Evolutionary conservation across 305 asterid genomes (phyloP), one percentile per base, ranked within the genome.

Genomic region (Fraxinus baroniana): DNA sequence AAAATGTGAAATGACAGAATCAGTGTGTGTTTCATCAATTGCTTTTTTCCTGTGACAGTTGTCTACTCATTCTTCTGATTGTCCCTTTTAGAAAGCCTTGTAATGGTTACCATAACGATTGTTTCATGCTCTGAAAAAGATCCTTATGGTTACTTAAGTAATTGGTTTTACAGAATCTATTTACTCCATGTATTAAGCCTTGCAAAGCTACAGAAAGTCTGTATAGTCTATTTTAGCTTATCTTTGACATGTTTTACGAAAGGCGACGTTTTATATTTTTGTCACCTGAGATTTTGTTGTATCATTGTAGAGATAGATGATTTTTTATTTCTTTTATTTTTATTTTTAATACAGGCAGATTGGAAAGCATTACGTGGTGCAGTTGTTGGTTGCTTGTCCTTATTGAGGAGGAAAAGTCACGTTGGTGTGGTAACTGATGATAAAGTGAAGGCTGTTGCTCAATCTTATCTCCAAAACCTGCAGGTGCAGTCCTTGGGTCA

Each of bases 361-460:
- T 96, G 99, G 99, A 94, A 85, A 91, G 98, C 99, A 22, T 81
- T 93, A 85, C 96, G 90, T 80, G 99, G 99, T 87, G 98, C 99
- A 78, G 81, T 94, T 87, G 94, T 94, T 39, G 99, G 99, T 86
- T 96, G 98, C 86, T 89, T 96, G 90, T 97, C 97, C 35, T 88
- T 96, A 80, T 78, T 92, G 90, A 89, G 91, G 90, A 93, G 98
- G 90, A 91, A 89, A 91, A 79, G 2, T 83, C 90, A 85, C 85
- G 92, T 88, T 83, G 98, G 96, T 74, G 83, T 76, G 82, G 90
- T 91, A 81, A 88, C 84, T 70, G 84, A 83, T 64, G 80, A 86
- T 87, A 97, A 94, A 78, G 98, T 92, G 75, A 88, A 83, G 90
- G 97, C 92, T 83, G 89, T 93, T 81, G 91, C 94, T 32, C 87